Percentiles rank a stretch among this genome's conserved stretches.
phyloP scores from a whole-genome alignment of 352 stramenopile species.

The Globisporangium apiculatum region DNA sequence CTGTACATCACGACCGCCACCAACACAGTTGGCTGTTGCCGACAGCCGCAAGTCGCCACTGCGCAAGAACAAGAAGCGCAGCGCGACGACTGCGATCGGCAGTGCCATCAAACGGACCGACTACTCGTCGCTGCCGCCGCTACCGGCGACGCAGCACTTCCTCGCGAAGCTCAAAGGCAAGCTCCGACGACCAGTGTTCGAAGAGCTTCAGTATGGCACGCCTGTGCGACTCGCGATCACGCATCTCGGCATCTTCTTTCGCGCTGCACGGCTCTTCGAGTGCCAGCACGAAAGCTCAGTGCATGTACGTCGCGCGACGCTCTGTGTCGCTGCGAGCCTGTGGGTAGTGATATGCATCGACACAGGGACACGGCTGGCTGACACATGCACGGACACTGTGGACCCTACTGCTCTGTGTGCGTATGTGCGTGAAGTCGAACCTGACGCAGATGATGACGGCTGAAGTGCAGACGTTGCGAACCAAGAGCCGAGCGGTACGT shows the following conservation, averaged over 20 bases:
- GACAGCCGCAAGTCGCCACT: too few species aligned
- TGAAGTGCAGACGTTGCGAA: too few species aligned
- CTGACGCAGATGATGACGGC: too few species aligned
- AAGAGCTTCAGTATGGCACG: conserved; percentile 42
- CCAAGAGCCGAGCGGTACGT: too few species aligned
- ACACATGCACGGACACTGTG: background rate
- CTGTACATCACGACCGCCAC: too few species aligned
- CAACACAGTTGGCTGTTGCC: too few species aligned
- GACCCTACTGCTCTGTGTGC: too few species aligned
- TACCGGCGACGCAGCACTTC: conserved; percentile 54
- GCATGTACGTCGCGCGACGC: conserved; percentile 21
- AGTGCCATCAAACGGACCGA: background rate
- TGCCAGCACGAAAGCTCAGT: conserved; percentile 44
- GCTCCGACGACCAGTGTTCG: conserved; percentile 25
- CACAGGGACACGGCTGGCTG: background rate
- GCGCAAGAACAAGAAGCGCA: too few species aligned
- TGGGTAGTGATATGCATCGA: too few species aligned
- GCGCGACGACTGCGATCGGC: too few species aligned
- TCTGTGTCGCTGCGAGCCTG: background rate
- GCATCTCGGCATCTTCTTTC: conserved; percentile 50
- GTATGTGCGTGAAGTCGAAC: too few species aligned
- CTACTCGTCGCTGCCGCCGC: conserved; percentile 17
- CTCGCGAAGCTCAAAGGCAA: conserved; percentile 55
- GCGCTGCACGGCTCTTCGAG: conserved; percentile 43
- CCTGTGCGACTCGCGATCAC: conserved; percentile 48